A percentile compares a stretch with the other conserved stretches of the same genome.
Evolutionary conservation across 495 filamentous ascomycete genomes (phyloP).

Genomic region (Penicillium pulvis): DNA sequence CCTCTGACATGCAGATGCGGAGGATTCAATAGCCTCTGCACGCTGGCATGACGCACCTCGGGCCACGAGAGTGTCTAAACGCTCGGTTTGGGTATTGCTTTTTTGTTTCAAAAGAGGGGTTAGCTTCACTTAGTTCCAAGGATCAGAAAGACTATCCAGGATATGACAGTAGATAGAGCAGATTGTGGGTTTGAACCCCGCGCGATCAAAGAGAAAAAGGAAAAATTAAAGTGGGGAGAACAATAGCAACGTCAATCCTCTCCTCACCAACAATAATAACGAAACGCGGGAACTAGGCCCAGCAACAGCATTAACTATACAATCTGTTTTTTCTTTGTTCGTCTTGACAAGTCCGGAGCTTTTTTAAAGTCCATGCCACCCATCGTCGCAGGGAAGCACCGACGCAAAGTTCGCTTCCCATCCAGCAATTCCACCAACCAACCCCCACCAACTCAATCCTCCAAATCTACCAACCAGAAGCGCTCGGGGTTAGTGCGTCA

Average conservation of each 20-base stretch:
- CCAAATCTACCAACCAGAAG: slow-evolving; percentile 17
- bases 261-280: slow-evolving; percentile 1
- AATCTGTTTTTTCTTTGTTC: slow-evolving; percentile 2
- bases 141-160: neutral
- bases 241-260: slow-evolving; percentile 21
- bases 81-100: neutral
- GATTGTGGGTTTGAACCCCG: neutral
- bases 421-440: slow-evolving; percentile 10
- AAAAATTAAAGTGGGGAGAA: slow-evolving; percentile 24
- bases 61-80: slow-evolving; percentile 15
- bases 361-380: slow-evolving; percentile 37
- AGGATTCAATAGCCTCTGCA: slow-evolving; percentile 26
- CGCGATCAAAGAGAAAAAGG: slow-evolving; percentile 1
- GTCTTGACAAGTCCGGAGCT: neutral
- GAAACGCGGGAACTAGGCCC: neutral
- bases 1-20: slow-evolving; percentile 28
- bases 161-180: neutral
- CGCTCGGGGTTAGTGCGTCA: neutral
- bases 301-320: neutral
- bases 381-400: slow-evolving; percentile 37
- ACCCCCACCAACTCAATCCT: slow-evolving; percentile 12
- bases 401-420: slow-evolving; percentile 46
- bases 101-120: neutral
- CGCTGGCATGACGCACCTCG: slow-evolving; percentile 18
- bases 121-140: neutral